These are phyloP conservation scores for Teratosphaeria zuluensis DNA, from an alignment of 2,329 filamentous ascomycete species.

Conservation along the genomic window DNA sequence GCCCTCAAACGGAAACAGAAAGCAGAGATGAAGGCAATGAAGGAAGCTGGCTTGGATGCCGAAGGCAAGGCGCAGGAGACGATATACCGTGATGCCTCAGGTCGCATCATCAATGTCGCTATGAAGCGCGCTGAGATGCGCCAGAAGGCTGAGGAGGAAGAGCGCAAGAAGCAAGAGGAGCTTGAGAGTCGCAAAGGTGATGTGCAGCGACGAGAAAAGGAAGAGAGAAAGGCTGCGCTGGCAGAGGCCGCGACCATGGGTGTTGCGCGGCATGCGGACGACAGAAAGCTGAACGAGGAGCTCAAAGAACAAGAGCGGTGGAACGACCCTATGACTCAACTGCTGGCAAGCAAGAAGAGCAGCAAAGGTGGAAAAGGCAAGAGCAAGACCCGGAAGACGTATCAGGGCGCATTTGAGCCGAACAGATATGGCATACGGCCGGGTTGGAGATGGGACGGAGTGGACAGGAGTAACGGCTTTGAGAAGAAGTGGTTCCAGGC, in stretches of 20 bases:
- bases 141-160: slow-evolving; percentile 65
- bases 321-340: slow-evolving; percentile 87
- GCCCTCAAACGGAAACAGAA: slow-evolving; percentile 52
- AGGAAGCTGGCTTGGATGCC: slow-evolving; percentile 35
- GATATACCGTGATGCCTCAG: slow-evolving; percentile 90
- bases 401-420: slow-evolving; percentile 69
- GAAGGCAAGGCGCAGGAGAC: slow-evolving; percentile 58
- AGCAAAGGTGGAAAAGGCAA: slow-evolving; percentile 32
- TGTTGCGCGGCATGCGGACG: slow-evolving; percentile 71
- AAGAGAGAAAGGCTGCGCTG: slow-evolving; percentile 55
- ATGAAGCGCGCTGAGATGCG: slow-evolving; percentile 83
- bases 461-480: slow-evolving; percentile 87
- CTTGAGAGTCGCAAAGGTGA: slow-evolving; percentile 70
- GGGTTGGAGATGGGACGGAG: slow-evolving; percentile 92
- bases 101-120: slow-evolving; percentile 83
- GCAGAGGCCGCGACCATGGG: slow-evolving; percentile 75
- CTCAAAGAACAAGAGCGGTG: slow-evolving; percentile 67
- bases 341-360: slow-evolving; percentile 51
- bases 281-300: slow-evolving; percentile 76
- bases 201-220: slow-evolving; percentile 64
- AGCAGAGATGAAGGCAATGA: slow-evolving; percentile 47
- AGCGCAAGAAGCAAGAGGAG: slow-evolving; percentile 53
- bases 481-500: slow-evolving; percentile 89
- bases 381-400: slow-evolving; percentile 48
- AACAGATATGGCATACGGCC: slow-evolving; percentile 92